These are phyloP conservation scores for Aethionema arabicum DNA, from an alignment of 345 rosid species.

Conservation along the genomic window DNA sequence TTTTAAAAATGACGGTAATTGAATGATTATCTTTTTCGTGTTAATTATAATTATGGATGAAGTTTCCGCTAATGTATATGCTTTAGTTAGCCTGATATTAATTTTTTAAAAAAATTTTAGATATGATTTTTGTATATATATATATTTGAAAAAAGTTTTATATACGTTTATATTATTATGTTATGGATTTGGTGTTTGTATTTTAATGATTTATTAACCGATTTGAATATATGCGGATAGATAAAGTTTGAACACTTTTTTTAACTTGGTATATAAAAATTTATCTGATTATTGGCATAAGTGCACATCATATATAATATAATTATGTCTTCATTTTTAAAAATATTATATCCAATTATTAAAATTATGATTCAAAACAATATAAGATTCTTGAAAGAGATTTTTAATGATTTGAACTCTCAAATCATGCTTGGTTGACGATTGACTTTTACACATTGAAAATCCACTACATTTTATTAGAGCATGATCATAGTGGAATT, in stretches of 20 bases:
- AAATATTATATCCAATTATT: constrained; percentile 33
- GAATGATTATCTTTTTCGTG: too few species aligned
- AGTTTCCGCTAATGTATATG: too few species aligned
- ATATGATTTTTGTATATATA: neutral
- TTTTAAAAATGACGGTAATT: too few species aligned
- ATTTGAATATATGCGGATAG: neutral
- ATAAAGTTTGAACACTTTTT: constrained; percentile 1
- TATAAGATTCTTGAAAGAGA: constrained; percentile 23
- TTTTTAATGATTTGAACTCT: constrained; percentile 31
- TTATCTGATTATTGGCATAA: constrained; percentile 14
- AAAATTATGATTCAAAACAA: constrained; percentile 16
- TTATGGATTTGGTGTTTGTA: constrained; percentile 4
- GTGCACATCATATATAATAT: constrained; percentile 28
- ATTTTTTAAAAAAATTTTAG: too few species aligned
- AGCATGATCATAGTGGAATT: neutral
- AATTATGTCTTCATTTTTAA: constrained; percentile 25
- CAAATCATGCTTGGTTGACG: constrained; percentile 36
- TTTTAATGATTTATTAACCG: neutral
- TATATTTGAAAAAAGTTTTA: neutral
- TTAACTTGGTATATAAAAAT: neutral
- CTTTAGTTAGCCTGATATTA: too few species aligned
- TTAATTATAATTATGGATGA: too few species aligned
- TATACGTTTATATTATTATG: neutral
- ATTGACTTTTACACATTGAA: constrained; percentile 25
- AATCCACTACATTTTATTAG: neutral